Conservation (phyloP, 495 filamentous ascomycete species). For the Xylaria nigripes region DNA sequence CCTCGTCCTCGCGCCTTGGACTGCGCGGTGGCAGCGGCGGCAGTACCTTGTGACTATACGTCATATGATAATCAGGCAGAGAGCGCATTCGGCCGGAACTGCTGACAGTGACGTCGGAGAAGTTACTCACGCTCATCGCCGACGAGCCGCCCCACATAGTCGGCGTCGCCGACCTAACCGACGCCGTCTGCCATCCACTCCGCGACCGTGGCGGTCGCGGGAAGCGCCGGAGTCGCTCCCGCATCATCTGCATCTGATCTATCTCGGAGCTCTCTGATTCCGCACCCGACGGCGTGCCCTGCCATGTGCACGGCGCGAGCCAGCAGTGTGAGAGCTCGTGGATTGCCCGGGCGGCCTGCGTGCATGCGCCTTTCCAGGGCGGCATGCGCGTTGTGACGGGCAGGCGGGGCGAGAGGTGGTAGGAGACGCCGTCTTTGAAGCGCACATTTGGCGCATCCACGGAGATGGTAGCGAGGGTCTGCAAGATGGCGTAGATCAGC, state of each 20-base stretch:
- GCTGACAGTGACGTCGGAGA: slow-evolving; percentile 18
- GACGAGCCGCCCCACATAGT: slow-evolving; percentile 26
- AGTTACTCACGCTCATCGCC: slow-evolving; percentile 17
- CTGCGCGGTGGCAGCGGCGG: background rate
- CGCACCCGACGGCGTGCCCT: slow-evolving; percentile 25
- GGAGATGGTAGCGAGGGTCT: slow-evolving; percentile 58
- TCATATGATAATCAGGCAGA: background rate
- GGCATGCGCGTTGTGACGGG: slow-evolving; percentile 45
- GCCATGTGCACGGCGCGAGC: slow-evolving; percentile 44
- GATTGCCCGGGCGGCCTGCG: slow-evolving; percentile 36
- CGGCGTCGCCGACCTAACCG: slow-evolving; percentile 22
- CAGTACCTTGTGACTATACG: background rate
- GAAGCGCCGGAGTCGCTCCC: slow-evolving; percentile 18
- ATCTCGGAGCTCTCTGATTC: slow-evolving; percentile 24
- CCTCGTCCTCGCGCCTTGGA: background rate
- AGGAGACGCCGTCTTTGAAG: slow-evolving; percentile 52
- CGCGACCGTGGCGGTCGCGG: slow-evolving; percentile 24
- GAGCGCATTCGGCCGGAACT: background rate
- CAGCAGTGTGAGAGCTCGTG: slow-evolving; percentile 58
- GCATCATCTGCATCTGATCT: slow-evolving; percentile 20
- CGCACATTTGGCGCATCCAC: slow-evolving; percentile 56
- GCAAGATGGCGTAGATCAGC: slow-evolving; percentile 62
- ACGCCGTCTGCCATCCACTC: slow-evolving; percentile 20
- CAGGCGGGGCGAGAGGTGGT: slow-evolving; percentile 55
- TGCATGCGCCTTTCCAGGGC: slow-evolving; percentile 46